These are phyloP conservation scores for Lindgomyces ingoldianus DNA, from an alignment of 495 filamentous ascomycete species.

Conservation along the genomic window DNA sequence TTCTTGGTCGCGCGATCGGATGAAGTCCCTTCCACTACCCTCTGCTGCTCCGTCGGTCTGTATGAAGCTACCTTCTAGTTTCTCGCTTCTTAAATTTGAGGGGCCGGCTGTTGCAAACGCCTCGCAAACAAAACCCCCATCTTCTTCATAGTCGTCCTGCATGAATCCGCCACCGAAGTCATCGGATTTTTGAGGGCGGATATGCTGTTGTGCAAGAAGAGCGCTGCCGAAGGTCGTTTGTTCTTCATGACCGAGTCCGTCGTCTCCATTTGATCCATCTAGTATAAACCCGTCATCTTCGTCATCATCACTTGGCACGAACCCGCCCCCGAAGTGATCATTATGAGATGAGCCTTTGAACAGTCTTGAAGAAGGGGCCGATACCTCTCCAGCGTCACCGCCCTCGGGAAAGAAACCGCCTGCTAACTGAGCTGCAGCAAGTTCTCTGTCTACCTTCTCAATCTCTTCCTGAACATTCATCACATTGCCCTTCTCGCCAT, in stretches of 20 bases:
- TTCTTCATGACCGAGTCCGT: background rate
- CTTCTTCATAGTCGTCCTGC: constrained; percentile 17
- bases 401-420: constrained; percentile 41
- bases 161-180: constrained; percentile 31
- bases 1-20: no score
- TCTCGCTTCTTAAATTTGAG: background rate
- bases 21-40: constrained; percentile 23
- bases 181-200: constrained; percentile 8
- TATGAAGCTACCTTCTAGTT: background rate
- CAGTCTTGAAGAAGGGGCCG: background rate
- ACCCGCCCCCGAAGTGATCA: constrained; percentile 11
- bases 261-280: background rate
- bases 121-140: constrained; percentile 26
- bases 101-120: background rate
- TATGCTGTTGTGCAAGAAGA: constrained; percentile 16
- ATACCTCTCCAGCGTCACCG: constrained; percentile 14
- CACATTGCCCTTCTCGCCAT: constrained; percentile 47
- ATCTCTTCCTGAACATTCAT: constrained; percentile 27
- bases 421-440: constrained; percentile 24
- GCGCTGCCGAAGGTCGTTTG: constrained; percentile 13
- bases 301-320: constrained; percentile 11
- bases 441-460: constrained; percentile 29
- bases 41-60: background rate
- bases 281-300: constrained; percentile 18
- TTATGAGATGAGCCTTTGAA: background rate